Base-by-base conservation (phyloP, 108 stramenopile genomes). In the Nitzschia sp. region DNA sequence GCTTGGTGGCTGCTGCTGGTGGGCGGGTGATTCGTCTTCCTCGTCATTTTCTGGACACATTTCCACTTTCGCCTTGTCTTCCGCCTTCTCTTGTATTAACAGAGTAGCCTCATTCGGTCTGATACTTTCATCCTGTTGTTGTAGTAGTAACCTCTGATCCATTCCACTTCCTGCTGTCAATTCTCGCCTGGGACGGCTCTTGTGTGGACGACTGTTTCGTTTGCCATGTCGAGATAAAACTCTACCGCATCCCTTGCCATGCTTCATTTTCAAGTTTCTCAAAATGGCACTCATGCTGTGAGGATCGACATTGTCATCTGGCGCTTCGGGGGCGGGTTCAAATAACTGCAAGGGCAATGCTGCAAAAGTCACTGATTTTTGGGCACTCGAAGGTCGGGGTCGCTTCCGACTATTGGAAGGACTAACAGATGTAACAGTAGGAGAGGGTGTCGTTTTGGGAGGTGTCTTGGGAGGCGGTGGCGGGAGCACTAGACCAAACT, bases 401-500 rank as follows among this genome's bases (percentile, higher is more conserved):
- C 33, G 28, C 27, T 26, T 47, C 25, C 35, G 25, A 36, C 26
- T 30, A 3, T 49, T 11, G 21, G 66, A 54, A 17, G 49, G 6
- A n/a, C 2, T 53, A n/a, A n/a, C n/a, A n/a, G n/a, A n/a, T n/a
- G n/a, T n/a, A n/a, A n/a, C n/a, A n/a, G n/a, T n/a, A 25, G 6
- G 30, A 11, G 17, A 49, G 0, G 61, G 17, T 26, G 28, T 18
- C 2, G 64, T 25, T 18, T 63, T 51, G n/a, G 64, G 8, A 15
- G 3, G 26, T 9, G 60, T 61, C 19, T 0, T 77, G 24, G 72
- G 80, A 18, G 91, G 91, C 13, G 86, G 81, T 15, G 92, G 92
- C 17, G 89, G 92, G 32, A 89, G 45, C 19, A 81, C 38, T 19
- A 88, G 61, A 23, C 92, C 92, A 56, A 91, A 85, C 59, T 91